Evolutionary conservation across 352 stramenopile genomes (phyloP).

Genomic region (Pythium dissimile): DNA sequence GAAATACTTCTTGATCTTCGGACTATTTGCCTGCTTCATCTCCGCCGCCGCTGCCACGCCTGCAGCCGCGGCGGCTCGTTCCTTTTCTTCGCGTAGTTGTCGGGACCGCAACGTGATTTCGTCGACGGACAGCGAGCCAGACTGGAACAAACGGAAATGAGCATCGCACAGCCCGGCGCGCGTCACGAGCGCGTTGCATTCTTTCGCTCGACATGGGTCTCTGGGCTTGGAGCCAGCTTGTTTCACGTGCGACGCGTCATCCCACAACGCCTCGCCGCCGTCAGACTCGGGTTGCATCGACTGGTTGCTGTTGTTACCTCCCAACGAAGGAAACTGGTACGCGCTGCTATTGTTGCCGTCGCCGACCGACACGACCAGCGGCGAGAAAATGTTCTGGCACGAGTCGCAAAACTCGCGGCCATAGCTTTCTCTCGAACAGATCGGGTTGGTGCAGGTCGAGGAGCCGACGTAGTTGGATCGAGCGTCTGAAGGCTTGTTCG

Average conservation of each 20-base stretch:
- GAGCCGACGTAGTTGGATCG: slow-evolving; percentile 3
- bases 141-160: slow-evolving; percentile 50
- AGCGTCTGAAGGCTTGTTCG: slow-evolving; percentile 4
- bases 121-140: slow-evolving; percentile 52
- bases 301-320: slow-evolving; percentile 9
- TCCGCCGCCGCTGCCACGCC: slow-evolving; percentile 20
- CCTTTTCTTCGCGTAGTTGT: slow-evolving; percentile 22
- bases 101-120: slow-evolving; percentile 47
- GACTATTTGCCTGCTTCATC: slow-evolving; percentile 11
- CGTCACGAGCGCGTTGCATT: slow-evolving; percentile 26
- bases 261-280: slow-evolving; percentile 21
- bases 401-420: slow-evolving; percentile 55
- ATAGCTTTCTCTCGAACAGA: slow-evolving; percentile 52
- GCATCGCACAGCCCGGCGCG: slow-evolving; percentile 39
- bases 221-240: slow-evolving; percentile 1
- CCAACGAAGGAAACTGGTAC: slow-evolving; percentile 22
- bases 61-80: slow-evolving; percentile 13
- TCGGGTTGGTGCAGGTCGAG: slow-evolving; percentile 52
- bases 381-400: slow-evolving; percentile 58
- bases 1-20: slow-evolving; percentile 58
- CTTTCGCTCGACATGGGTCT: slow-evolving; percentile 37
- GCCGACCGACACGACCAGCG: slow-evolving; percentile 41
- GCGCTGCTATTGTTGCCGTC: slow-evolving; percentile 17
- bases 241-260: slow-evolving; percentile 15
- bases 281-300: slow-evolving; percentile 20